A percentile compares a stretch with the other conserved stretches of the same genome.
phyloP scores from a whole-genome alignment of 345 rosid species.

The Euphorbia pulcherrima region DNA sequence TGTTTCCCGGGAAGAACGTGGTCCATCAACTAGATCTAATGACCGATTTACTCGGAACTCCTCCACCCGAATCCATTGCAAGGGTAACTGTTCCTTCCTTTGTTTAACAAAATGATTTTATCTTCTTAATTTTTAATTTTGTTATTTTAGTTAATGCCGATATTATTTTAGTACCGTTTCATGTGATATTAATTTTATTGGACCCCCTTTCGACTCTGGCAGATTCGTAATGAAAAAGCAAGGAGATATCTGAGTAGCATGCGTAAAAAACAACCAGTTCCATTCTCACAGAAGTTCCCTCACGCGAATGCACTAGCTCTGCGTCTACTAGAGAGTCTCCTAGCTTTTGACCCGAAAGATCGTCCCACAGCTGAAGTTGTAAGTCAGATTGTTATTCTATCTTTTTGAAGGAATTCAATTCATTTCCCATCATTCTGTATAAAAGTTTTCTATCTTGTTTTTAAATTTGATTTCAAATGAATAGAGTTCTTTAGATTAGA shows the following conservation, averaged over 20 bases:
- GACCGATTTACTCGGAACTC: slow-evolving; percentile 96
- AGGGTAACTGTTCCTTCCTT: slow-evolving; percentile 46
- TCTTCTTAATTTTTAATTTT: background rate
- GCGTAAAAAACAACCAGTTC: slow-evolving; percentile 81
- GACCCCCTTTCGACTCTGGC: slow-evolving; percentile 23
- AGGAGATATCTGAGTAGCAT: slow-evolving; percentile 92
- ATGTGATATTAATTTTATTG: background rate
- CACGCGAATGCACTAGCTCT: slow-evolving; percentile 78
- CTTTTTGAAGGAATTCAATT: too few species aligned
- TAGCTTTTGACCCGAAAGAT: slow-evolving; percentile 98
- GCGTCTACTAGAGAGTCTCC: slow-evolving; percentile 60
- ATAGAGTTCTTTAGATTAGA: too few species aligned
- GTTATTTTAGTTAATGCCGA: background rate
- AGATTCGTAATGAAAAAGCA: slow-evolving; percentile 97
- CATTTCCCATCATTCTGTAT: too few species aligned
- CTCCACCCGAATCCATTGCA: slow-evolving; percentile 64
- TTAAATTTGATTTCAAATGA: too few species aligned
- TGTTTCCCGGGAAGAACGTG: slow-evolving; percentile 95
- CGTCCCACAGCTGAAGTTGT: slow-evolving; percentile 93
- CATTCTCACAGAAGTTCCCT: slow-evolving; percentile 79
- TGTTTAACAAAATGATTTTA: background rate
- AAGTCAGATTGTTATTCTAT: slow-evolving; percentile 3
- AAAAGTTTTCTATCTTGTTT: too few species aligned
- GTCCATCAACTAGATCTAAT: slow-evolving; percentile 94
- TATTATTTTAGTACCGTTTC: background rate